A percentile compares a stretch with the other conserved stretches of the same genome.
Evolutionary conservation across 345 rosid species (phyloP).

Genomic region (Aquilaria sinensis): DNA sequence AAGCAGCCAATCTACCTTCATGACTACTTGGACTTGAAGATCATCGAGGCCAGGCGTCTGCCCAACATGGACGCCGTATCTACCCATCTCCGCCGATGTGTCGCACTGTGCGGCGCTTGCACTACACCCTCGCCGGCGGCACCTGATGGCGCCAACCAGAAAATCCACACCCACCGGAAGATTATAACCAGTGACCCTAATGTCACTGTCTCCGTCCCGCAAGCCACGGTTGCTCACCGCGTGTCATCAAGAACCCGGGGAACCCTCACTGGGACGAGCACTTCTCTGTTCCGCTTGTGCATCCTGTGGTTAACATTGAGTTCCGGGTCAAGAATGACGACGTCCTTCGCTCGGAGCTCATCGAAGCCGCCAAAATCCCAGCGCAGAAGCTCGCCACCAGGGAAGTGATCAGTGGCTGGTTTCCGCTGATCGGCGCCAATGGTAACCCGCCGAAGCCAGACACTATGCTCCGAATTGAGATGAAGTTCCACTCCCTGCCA

Average conservation of each 20-base stretch:
- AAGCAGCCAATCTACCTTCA: constrained; percentile 38
- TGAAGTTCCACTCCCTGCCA: constrained; percentile 68
- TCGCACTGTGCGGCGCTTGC: constrained; percentile 36
- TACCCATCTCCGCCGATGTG: constrained; percentile 34
- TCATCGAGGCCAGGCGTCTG: constrained; percentile 48
- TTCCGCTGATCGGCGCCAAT: constrained; percentile 30
- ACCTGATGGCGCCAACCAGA: constrained; percentile 12
- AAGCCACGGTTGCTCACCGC: constrained; percentile 76
- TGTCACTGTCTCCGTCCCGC: constrained; percentile 80
- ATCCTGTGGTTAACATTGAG: constrained; percentile 55
- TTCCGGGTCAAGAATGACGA: constrained; percentile 82
- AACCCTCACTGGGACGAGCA: constrained; percentile 70
- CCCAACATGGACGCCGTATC: constrained; percentile 76
- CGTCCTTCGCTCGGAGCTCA: constrained; percentile 63
- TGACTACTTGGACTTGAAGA: constrained; percentile 71
- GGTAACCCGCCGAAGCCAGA: constrained; percentile 50
- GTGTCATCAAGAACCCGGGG: constrained; percentile 58
- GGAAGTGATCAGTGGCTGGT: constrained; percentile 41
- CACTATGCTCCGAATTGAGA: constrained; percentile 36
- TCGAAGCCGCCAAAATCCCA: constrained; percentile 50
- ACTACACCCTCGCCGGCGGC: background rate
- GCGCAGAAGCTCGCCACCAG: constrained; percentile 40
- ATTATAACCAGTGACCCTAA: constrained; percentile 81
- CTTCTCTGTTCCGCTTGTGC: constrained; percentile 62
- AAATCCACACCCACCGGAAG: constrained; percentile 13